Percentiles rank a stretch among this genome's conserved stretches.
Conservation (phyloP, 2,329 filamentous ascomycete genomes). For the Chlorencoelia australis region DNA sequence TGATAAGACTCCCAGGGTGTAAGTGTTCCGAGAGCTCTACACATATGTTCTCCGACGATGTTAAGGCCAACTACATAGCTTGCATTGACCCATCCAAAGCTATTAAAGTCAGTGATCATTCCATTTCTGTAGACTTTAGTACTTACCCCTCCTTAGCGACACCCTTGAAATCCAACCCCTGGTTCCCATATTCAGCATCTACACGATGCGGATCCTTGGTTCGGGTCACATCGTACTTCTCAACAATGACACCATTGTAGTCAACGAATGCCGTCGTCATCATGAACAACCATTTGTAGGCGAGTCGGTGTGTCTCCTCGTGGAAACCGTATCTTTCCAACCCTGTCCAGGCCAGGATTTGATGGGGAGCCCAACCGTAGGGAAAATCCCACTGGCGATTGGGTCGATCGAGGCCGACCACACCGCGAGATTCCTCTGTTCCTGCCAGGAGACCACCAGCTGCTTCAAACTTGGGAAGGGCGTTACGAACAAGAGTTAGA, state of each 20-base stretch:
- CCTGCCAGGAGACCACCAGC: slow-evolving; percentile 82
- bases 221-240: slow-evolving; percentile 96
- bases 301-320: slow-evolving; percentile 77
- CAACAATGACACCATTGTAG: slow-evolving; percentile 95
- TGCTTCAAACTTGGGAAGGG: slow-evolving; percentile 78
- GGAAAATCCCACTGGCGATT: slow-evolving; percentile 99
- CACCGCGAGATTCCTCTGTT: slow-evolving; percentile 78
- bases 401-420: slow-evolving; percentile 68
- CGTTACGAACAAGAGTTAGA: slow-evolving; percentile 68
- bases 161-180: slow-evolving; percentile 89
- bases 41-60: slow-evolving; percentile 81
- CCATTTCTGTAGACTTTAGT: neutral
- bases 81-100: slow-evolving; percentile 98
- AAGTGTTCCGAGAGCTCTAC: slow-evolving; percentile 75
- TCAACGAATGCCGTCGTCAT: slow-evolving; percentile 97
- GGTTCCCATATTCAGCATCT: slow-evolving; percentile 95
- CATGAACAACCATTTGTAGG: slow-evolving; percentile 98
- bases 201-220: slow-evolving; percentile 86
- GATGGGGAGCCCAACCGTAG: slow-evolving; percentile 96
- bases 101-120: slow-evolving; percentile 31
- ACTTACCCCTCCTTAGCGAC: slow-evolving; percentile 92
- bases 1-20: slow-evolving; percentile 49
- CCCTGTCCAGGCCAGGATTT: slow-evolving; percentile 95
- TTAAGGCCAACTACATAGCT: slow-evolving; percentile 92
- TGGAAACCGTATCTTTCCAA: slow-evolving; percentile 85